Evolutionary conservation across 2,329 filamentous ascomycete species (phyloP), one percentile per base, ranked within the genome.

Genomic region (Talaromyces piceae): DNA sequence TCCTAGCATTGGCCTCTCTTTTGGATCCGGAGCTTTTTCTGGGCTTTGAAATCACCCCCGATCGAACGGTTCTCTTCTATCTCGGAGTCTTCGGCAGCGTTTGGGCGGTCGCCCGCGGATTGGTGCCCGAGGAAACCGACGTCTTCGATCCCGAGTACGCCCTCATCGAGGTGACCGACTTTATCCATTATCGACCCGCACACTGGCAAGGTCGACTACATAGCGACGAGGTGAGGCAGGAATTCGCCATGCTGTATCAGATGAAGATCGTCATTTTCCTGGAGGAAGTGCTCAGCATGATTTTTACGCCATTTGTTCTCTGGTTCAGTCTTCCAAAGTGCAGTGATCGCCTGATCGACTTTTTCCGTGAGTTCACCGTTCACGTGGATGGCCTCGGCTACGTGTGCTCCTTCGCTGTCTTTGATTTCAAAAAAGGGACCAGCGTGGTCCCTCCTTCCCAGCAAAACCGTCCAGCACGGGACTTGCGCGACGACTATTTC

Each of bases 281-380:
- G 2, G 90, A 96, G 66, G 93, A 98, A 63, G 83, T 97, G 4
- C 70, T 96, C 54, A 91, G 91, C 62, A 94, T 98, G 65, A 80
- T 97, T 50, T 85, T 95, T 52, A 95, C 91, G 0, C 93, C 93
- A 0, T 84, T 95, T 61, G 80, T 98, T 39, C 79, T 98, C 11
- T 87, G 91, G 72, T 86, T 88, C 63, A 91, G 88, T 55, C 77
- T 97, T 28, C 89, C 91, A 0, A 86, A 84, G 59, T 94, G 88
- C 67, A 91, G 87, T 65, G 91, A 97, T 59, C 88, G 91, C 53
- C 86, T 98, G 56, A 85, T 97, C 53, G 93, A 98, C 70, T 98
- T 98, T 70, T 97, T 98, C 74, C 84, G 93, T 33, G 93, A 98
- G 65, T 96, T 97, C 60, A 97, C 93, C 0, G 84, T 98, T 20